These are phyloP conservation scores for Parasitella parasitica DNA, from an alignment of 371 early-diverging fungal genomes.

Conservation along the genomic window DNA sequence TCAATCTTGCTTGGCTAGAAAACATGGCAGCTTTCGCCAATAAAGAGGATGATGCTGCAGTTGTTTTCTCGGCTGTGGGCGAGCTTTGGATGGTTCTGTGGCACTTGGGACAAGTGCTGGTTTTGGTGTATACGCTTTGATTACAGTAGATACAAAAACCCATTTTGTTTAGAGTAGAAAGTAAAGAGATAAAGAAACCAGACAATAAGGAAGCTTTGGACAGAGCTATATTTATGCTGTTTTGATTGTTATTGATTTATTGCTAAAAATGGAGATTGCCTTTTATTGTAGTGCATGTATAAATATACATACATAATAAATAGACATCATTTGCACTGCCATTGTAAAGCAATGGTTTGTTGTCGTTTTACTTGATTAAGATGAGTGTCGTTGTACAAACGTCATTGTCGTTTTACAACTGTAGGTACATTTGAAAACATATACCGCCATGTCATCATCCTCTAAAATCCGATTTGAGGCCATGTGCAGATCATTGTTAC, in stretches of 20 bases:
- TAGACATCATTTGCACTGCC: too few relatives aligned
- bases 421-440: not conserved
- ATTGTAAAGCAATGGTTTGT: constrained; percentile 1
- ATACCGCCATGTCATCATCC: not conserved
- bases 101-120: constrained; percentile 20
- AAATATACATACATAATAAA: too few relatives aligned
- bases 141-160: constrained; percentile 28
- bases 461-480: not conserved
- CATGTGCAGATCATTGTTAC: not conserved
- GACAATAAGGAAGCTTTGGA: not conserved
- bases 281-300: not conserved
- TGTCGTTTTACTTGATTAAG: constrained; percentile 6
- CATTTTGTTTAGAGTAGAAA: constrained; percentile 9
- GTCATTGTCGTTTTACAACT: not conserved
- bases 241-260: constrained; percentile 8
- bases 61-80: not conserved
- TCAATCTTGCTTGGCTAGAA: constrained; percentile 7
- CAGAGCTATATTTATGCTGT: not conserved
- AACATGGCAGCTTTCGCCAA: constrained; percentile 3
- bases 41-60: not conserved
- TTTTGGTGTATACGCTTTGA: constrained; percentile 15
- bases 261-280: constrained; percentile 4
- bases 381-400: not conserved
- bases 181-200: not conserved
- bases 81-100: constrained; percentile 6